phyloP scores from a whole-genome alignment of 805 yeast species.

The Metschnikowia cerradonensis region DNA sequence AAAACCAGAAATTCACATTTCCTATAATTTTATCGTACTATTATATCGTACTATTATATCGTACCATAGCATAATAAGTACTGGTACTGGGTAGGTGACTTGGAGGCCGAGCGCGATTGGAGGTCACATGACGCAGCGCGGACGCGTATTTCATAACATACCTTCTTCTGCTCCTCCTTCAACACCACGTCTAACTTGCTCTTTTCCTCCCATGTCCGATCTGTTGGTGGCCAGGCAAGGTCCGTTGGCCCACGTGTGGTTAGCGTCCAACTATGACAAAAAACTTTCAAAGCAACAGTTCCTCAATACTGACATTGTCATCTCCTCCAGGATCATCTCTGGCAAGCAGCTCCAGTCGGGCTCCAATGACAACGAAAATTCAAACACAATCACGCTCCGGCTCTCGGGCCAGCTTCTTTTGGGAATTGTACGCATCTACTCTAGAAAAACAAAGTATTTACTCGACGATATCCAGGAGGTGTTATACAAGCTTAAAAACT shows the following conservation, averaged over 20 bases:
- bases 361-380: conserved; percentile 9
- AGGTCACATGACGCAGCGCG: conserved; percentile 3
- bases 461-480: conserved; percentile 78
- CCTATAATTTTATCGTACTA: no score
- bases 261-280: conserved; percentile 85
- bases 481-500: conserved; percentile 62
- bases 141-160: conserved; percentile 6
- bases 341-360: conserved; percentile 54
- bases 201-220: conserved; percentile 10
- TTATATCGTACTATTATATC: no score
- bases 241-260: conserved; percentile 87
- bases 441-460: conserved; percentile 77
- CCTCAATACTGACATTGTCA: conserved; percentile 63
- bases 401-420: conserved; percentile 80
- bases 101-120: not conserved
- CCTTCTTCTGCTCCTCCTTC: not conserved
- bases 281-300: conserved; percentile 69
- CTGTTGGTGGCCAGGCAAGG: conserved; percentile 57
- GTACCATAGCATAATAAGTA: no score
- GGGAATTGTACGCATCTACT: conserved; percentile 84
- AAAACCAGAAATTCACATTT: not conserved
- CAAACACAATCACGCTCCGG: conserved; percentile 65
- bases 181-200: not conserved
- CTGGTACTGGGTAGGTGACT: no score
- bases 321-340: conserved; percentile 43